Evolutionary conservation across 148 eudicot species (phyloP).

Genomic region (Persicaria maculosa): DNA sequence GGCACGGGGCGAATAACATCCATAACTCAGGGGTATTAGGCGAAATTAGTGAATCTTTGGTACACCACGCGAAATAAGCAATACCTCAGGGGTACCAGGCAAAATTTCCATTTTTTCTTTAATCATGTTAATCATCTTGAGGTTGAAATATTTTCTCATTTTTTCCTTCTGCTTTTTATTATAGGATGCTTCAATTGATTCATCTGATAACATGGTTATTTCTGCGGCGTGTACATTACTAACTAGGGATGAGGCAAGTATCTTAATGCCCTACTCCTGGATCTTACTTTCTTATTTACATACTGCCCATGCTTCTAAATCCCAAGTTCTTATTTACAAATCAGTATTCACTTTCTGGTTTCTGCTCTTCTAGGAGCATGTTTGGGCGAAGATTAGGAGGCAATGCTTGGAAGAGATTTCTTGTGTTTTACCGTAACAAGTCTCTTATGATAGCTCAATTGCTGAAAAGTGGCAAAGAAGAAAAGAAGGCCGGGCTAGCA

Average conservation of each 20-base stretch:
- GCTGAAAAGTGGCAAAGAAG: too few relatives aligned
- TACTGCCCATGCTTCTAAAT: too few relatives aligned
- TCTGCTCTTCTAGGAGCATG: neutral
- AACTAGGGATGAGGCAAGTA: slow-evolving; percentile 74
- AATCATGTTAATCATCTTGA: slow-evolving; percentile 1
- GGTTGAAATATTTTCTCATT: slow-evolving; percentile 12
- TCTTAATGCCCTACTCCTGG: neutral
- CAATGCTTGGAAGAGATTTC: neutral
- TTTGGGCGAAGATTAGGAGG: neutral
- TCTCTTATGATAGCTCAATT: too few relatives aligned
- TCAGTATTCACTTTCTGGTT: neutral
- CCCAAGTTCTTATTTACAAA: too few relatives aligned
- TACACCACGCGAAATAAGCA: too few relatives aligned
- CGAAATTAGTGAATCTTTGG: too few relatives aligned
- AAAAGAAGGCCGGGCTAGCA: too few relatives aligned
- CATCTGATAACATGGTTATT: slow-evolving; percentile 87
- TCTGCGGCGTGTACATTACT: slow-evolving; percentile 68
- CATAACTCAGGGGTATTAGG: too few relatives aligned
- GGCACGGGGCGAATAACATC: too few relatives aligned
- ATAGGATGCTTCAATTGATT: slow-evolving; percentile 98
- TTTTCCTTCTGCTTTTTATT: slow-evolving; percentile 14
- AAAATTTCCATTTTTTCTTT: neutral
- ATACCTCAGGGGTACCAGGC: too few relatives aligned
- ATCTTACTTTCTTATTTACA: neutral
- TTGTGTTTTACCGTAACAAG: neutral